Percentiles rank a stretch among this genome's conserved stretches.
Evolutionary conservation across 257 asterid species (phyloP).

Genomic region (Nicotiana sylvestris): DNA sequence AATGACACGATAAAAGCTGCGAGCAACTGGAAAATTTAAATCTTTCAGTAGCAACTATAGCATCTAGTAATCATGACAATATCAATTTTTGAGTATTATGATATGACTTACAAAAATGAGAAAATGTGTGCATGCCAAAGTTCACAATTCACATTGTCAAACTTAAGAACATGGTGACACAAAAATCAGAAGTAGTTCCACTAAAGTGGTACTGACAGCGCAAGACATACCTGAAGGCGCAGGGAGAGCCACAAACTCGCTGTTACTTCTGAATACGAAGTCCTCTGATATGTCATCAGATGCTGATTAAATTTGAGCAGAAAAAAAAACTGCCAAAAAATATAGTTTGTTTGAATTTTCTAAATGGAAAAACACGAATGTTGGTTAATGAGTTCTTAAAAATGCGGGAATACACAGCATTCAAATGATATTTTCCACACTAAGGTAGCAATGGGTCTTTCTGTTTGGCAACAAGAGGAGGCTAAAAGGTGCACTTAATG

Average conservation of each 20-base stretch:
- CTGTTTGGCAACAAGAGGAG: neutral
- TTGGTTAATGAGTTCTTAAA: neutral
- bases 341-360: neutral
- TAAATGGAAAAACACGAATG: neutral
- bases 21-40: constrained; percentile 45
- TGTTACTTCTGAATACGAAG: constrained; percentile 81
- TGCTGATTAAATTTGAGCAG: constrained; percentile 59
- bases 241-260: constrained; percentile 98
- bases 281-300: constrained; percentile 62
- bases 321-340: constrained; percentile 60
- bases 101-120: neutral
- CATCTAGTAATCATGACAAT: neutral
- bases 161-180: constrained; percentile 1
- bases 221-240: constrained; percentile 77
- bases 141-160: neutral
- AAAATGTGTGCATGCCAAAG: neutral
- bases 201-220: neutral
- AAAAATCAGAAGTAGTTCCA: neutral
- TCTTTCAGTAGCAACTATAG: neutral
- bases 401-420: neutral
- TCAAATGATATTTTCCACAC: neutral
- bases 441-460: neutral
- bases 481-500: neutral
- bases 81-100: neutral
- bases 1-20: constrained; percentile 88